These are phyloP conservation scores for Balansia obtecta DNA, from an alignment of 2,329 filamentous ascomycete genomes.

Conservation along the genomic window DNA sequence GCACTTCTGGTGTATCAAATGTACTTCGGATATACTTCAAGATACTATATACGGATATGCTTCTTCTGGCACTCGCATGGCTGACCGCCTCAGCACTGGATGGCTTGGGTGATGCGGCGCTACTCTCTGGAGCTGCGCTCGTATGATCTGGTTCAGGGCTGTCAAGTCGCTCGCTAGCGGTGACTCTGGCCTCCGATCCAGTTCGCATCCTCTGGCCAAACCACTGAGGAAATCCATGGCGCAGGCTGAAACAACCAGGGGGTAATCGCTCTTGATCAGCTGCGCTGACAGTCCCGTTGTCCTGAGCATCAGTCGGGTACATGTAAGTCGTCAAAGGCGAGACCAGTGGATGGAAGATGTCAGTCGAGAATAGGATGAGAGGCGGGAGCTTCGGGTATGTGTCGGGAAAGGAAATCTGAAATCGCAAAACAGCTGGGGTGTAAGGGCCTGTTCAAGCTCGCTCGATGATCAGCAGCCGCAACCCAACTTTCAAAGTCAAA, in stretches of 20 bases:
- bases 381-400: constrained; percentile 71
- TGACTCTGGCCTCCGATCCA: constrained; percentile 24
- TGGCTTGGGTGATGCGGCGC: constrained; percentile 18
- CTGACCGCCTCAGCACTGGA: constrained; percentile 18
- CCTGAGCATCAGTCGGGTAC: constrained; percentile 69
- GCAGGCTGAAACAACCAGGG: constrained; percentile 79
- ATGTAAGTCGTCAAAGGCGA: constrained; percentile 91
- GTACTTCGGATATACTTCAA: constrained; percentile 70
- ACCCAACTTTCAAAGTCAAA: background rate
- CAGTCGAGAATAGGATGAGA: constrained; percentile 75
- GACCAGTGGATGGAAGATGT: constrained; percentile 90
- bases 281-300: constrained; percentile 67
- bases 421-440: constrained; percentile 72
- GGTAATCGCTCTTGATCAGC: constrained; percentile 73
- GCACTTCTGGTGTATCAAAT: constrained; percentile 64
- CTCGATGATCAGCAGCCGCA: background rate
- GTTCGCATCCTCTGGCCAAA: constrained; percentile 50
- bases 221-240: constrained; percentile 86
- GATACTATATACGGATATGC: constrained; percentile 51
- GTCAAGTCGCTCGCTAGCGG: constrained; percentile 25
- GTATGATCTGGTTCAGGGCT: constrained; percentile 14
- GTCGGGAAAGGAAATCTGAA: constrained; percentile 78
- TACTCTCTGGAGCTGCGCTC: constrained; percentile 9
- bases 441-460: constrained; percentile 59
- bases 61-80: constrained; percentile 29